These are phyloP conservation scores for Tetrapisispora namnaoensis DNA, from an alignment of 805 yeast species.

Conservation along the genomic window DNA sequence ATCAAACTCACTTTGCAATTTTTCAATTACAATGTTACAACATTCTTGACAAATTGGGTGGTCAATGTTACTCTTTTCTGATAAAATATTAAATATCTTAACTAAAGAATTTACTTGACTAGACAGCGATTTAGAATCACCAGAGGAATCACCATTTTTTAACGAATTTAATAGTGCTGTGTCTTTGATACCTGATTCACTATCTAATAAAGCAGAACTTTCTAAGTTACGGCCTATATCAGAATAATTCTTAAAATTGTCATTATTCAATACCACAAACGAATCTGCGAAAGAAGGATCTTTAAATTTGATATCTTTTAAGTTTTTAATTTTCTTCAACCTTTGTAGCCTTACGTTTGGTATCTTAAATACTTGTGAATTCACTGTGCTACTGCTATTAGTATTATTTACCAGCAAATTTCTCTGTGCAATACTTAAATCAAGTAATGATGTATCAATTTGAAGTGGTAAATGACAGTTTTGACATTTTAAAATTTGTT, in stretches of 20 bases:
- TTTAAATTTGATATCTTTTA: slow-evolving; percentile 24
- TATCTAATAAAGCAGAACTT: slow-evolving; percentile 24
- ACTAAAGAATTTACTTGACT: slow-evolving; percentile 44
- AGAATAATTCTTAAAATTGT: slow-evolving; percentile 2
- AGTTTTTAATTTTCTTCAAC: slow-evolving; percentile 11
- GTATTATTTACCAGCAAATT: slow-evolving; percentile 30
- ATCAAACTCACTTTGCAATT: slow-evolving; percentile 60
- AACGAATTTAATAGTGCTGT: slow-evolving; percentile 1
- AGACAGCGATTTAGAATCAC: slow-evolving; percentile 31
- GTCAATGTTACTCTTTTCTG: slow-evolving; percentile 66
- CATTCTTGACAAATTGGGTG: slow-evolving; percentile 88
- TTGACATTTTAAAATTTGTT: slow-evolving; percentile 29
- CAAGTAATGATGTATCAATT: slow-evolving; percentile 35
- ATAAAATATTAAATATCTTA: slow-evolving; percentile 60
- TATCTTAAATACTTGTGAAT: slow-evolving; percentile 7
- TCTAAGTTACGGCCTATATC: background rate
- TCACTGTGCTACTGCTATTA: too few species aligned
- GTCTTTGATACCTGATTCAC: slow-evolving; percentile 11
- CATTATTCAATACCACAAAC: slow-evolving; percentile 15
- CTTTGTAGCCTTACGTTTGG: slow-evolving; percentile 18
- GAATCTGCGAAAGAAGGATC: slow-evolving; percentile 16
- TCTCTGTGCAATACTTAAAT: slow-evolving; percentile 36
- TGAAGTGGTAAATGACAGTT: slow-evolving; percentile 36
- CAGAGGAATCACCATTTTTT: slow-evolving; percentile 9
- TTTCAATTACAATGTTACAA: slow-evolving; percentile 52